Percentiles rank a stretch among this genome's conserved stretches.
phyloP scores from a whole-genome alignment of 345 rosid species.

The Durio zibethinus region DNA sequence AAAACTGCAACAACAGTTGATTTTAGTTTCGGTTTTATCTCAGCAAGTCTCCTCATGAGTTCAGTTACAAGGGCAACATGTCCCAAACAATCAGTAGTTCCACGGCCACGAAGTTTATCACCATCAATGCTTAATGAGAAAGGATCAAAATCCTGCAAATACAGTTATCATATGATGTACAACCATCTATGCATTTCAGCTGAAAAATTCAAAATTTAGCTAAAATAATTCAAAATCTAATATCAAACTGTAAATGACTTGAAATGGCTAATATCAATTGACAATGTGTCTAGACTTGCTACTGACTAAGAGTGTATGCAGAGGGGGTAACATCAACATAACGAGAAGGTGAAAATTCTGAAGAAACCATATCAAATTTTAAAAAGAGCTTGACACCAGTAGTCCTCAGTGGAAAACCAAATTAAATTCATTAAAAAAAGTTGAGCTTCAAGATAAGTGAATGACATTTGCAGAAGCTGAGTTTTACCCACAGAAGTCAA shows the following conservation, averaged over 20 bases:
- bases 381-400: neutral
- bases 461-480: neutral
- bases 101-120: conserved; percentile 89
- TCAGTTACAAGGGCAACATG: conserved; percentile 89
- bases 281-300: neutral
- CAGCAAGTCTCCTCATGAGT: conserved; percentile 82
- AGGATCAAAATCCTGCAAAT: conserved; percentile 87
- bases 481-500: neutral
- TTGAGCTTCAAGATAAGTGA: neutral
- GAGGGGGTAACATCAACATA: neutral
- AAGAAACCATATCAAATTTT: neutral
- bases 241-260: neutral
- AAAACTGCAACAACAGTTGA: conserved; percentile 86
- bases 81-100: conserved; percentile 98
- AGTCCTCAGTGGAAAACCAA: neutral
- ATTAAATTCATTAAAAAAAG: neutral
- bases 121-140: conserved; percentile 80
- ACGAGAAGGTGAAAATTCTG: neutral
- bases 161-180: conserved; percentile 1
- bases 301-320: neutral
- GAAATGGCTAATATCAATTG: neutral
- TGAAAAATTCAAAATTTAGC: conserved; percentile 10
- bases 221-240: neutral
- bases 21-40: conserved; percentile 66
- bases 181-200: neutral